Percentiles rank a stretch among this genome's conserved stretches.
Conservation (phyloP, 257 asterid species). For the Marsdenia floribunda region DNA sequence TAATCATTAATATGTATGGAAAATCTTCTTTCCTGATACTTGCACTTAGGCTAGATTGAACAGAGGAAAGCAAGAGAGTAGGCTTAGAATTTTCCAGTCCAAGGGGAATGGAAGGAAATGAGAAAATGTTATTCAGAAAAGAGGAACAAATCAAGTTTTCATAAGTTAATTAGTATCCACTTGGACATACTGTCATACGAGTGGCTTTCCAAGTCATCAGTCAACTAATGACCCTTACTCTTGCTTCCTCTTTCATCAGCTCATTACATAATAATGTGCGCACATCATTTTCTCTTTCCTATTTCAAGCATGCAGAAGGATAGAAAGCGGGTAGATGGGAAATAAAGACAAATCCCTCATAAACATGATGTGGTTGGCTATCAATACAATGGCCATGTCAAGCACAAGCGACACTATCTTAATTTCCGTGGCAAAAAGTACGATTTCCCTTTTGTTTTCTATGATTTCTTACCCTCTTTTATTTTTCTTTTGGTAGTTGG, state of each 20-base stretch:
- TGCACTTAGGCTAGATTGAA: background rate
- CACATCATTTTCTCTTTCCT: background rate
- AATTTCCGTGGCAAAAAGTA: background rate
- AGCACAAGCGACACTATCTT: background rate
- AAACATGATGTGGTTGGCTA: background rate
- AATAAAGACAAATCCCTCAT: background rate
- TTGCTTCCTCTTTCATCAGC: background rate
- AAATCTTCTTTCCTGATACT: background rate
- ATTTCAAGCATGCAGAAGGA: background rate
- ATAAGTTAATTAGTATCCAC: background rate
- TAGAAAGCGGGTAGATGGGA: background rate
- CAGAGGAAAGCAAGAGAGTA: background rate
- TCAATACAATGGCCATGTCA: background rate
- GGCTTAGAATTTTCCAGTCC: background rate
- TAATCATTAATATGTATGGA: background rate
- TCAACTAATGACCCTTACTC: background rate
- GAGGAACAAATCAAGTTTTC: background rate
- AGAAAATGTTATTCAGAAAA: background rate
- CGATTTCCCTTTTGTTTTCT: background rate
- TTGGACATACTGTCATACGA: background rate
- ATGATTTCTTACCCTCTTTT: background rate
- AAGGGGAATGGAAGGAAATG: background rate
- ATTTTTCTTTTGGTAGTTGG: background rate
- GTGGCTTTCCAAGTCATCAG: background rate
- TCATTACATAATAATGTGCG: background rate